These are phyloP conservation scores for Ogataea nitratoaversa DNA, from an alignment of 805 yeast genomes.

Conservation along the genomic window DNA sequence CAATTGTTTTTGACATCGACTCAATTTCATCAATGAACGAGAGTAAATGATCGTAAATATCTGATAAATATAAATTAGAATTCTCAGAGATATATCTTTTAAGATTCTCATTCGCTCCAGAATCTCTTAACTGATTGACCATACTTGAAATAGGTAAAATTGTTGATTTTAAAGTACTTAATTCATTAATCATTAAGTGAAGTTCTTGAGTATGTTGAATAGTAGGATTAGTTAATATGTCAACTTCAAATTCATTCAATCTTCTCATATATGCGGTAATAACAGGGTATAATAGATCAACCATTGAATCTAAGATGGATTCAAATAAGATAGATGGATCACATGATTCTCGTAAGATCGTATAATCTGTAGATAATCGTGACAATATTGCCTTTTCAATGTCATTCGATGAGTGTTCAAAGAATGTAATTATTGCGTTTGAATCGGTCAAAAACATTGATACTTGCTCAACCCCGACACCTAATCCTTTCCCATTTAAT, in stretches of 20 bases:
- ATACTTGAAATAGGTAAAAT: slow-evolving; percentile 45
- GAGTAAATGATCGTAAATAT: slow-evolving; percentile 53
- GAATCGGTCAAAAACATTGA: slow-evolving; percentile 44
- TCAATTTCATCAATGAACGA: slow-evolving; percentile 51
- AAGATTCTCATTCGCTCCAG: slow-evolving; percentile 20
- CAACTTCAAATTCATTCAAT: slow-evolving; percentile 46
- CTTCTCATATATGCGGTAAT: slow-evolving; percentile 47
- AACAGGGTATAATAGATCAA: slow-evolving; percentile 51
- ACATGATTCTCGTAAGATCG: slow-evolving; percentile 46
- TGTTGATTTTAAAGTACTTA: slow-evolving; percentile 42
- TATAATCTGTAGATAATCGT: slow-evolving; percentile 41
- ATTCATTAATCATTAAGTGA: slow-evolving; percentile 51
- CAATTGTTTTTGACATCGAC: slow-evolving; percentile 48
- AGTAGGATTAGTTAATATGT: slow-evolving; percentile 46
- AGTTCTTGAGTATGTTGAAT: slow-evolving; percentile 47
- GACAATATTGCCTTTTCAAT: slow-evolving; percentile 48
- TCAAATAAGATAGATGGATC: slow-evolving; percentile 52
- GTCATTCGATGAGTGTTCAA: slow-evolving; percentile 52
- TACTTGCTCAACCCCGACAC: slow-evolving; percentile 54
- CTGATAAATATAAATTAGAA: slow-evolving; percentile 46
- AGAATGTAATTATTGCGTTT: slow-evolving; percentile 49
- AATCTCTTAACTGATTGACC: slow-evolving; percentile 42
- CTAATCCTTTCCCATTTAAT: slow-evolving; percentile 36
- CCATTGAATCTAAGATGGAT: slow-evolving; percentile 50
- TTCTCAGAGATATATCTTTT: slow-evolving; percentile 34